These are phyloP conservation scores for Hymenoscyphus fructigenus DNA, from an alignment of 2,329 filamentous ascomycete species.

Conservation along the genomic window DNA sequence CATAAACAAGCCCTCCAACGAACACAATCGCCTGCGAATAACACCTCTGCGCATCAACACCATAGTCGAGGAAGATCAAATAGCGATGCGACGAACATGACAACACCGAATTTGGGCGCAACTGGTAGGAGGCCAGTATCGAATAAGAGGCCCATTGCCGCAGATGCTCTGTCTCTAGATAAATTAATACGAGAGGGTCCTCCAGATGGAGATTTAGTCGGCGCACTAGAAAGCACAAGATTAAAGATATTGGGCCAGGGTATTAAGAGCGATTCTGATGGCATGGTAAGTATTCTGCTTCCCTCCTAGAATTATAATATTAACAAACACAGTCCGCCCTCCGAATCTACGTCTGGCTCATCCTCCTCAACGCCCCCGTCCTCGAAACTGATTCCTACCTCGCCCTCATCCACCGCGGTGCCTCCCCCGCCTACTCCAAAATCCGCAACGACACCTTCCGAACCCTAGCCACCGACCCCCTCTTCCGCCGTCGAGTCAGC, in stretches of 20 bases:
- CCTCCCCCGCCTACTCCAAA: conserved; percentile 92
- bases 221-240: conserved; percentile 68
- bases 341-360: conserved; percentile 94
- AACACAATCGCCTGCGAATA: conserved; percentile 24
- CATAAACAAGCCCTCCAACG: conserved; percentile 47
- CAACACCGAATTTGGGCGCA: conserved; percentile 39
- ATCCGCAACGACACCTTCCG: conserved; percentile 98
- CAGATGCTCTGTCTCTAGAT: conserved; percentile 66
- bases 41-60: conserved; percentile 10
- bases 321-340: conserved; percentile 68
- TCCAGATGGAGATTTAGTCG: conserved; percentile 64
- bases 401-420: conserved; percentile 83
- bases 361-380: conserved; percentile 84
- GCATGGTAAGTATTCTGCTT: conserved; percentile 61
- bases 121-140: conserved; percentile 45
- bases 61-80: conserved; percentile 65
- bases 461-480: conserved; percentile 92
- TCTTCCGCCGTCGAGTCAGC: conserved; percentile 92
- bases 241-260: conserved; percentile 74
- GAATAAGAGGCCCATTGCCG: conserved; percentile 47
- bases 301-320: conserved; percentile 14
- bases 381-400: conserved; percentile 87
- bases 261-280: conserved; percentile 74
- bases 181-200: conserved; percentile 79
- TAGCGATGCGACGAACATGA: conserved; percentile 62